Base-by-base conservation (phyloP, 108 stramenopile species). In the Aurantiochytrium sp. region DNA sequence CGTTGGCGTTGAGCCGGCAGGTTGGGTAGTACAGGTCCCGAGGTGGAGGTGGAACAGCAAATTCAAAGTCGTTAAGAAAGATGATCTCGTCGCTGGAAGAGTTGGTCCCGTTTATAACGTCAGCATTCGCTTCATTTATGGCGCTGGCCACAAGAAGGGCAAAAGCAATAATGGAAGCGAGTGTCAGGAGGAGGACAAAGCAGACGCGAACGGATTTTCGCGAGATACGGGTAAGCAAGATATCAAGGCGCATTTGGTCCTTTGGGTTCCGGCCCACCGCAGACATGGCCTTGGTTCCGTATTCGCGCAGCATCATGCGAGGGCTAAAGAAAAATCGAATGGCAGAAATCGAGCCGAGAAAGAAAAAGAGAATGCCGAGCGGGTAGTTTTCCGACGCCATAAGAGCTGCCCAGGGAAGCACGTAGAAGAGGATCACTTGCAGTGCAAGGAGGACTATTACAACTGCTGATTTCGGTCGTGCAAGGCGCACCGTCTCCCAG, bases 311-410 rank as follows among this genome's bases (percentile, higher is more conserved):
- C 23, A 93, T 71, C 59, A 60, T 76, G 29, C 60, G 44, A 6
- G 91, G 90, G 59, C 91, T 93, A 43, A 91, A 73, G 89, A 72
- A 93, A 49, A 92, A 91, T 16, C 90, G 87, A 53, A 88, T 19
- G 55, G 12, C 60, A 4, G 71, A 71, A 44, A 92, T 89, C 4
- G 90, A 29, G 4, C 91, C 92, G 12, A 92, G 71, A 42, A 90
- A 58, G 43, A 44, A 44, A 90, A 91, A 92, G 35, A 92, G 44
- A 42, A 59, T 42, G 59, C 73, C 92, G 25, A 88, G 76, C 16
- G 88, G 76, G 5, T 59, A 60, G 55, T 92, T 92, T 12, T 53
- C 76, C 8, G 51, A n/a, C 18, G n/a, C 45, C 19, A 53, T 14
- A 83, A 83, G 23, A 12, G 76, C 76, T 18, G 51, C 76, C 76